Percentiles rank a stretch among this genome's conserved stretches.
Conservation (phyloP, 495 filamentous ascomycete species). For the Podospora australis region DNA sequence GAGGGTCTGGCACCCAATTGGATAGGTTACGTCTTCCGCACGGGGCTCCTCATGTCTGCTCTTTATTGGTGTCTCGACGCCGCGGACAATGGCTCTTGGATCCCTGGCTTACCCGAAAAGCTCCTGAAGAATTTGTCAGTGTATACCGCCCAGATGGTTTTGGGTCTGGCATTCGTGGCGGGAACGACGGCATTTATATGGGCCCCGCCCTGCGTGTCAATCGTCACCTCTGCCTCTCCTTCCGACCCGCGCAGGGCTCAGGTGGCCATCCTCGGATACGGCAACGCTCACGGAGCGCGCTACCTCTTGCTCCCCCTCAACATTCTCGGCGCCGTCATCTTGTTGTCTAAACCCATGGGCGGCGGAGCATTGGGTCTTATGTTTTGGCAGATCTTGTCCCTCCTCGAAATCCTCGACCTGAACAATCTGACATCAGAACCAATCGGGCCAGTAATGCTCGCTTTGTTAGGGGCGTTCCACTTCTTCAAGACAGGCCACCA, state of each 20-base stretch:
- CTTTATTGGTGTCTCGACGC: constrained; percentile 87
- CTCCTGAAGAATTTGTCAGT: constrained; percentile 67
- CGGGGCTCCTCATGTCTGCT: constrained; percentile 67
- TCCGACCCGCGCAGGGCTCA: constrained; percentile 39
- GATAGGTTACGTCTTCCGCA: constrained; percentile 74
- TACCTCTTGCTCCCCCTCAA: constrained; percentile 80
- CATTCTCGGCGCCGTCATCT: constrained; percentile 64
- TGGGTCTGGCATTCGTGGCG: constrained; percentile 65
- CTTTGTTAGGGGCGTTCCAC: constrained; percentile 78
- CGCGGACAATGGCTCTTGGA: constrained; percentile 84
- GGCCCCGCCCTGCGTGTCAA: constrained; percentile 66
- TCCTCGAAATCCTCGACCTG: constrained; percentile 82
- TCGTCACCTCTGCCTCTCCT: constrained; percentile 38
- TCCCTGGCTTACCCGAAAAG: constrained; percentile 50
- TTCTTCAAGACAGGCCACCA: constrained; percentile 99
- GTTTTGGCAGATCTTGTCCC: constrained; percentile 75
- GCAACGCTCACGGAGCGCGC: constrained; percentile 84
- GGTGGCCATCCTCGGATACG: constrained; percentile 81
- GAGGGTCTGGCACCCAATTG: constrained; percentile 76
- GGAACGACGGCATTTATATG: constrained; percentile 66
- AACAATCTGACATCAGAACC: constrained; percentile 59
- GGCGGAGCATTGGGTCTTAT: constrained; percentile 72
- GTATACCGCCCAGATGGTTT: constrained; percentile 64
- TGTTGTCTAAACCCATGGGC: constrained; percentile 94
- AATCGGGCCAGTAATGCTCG: constrained; percentile 80